Evolutionary conservation across 768 basidiomycete species (phyloP).

Genomic region (Tulasnella sp.): DNA sequence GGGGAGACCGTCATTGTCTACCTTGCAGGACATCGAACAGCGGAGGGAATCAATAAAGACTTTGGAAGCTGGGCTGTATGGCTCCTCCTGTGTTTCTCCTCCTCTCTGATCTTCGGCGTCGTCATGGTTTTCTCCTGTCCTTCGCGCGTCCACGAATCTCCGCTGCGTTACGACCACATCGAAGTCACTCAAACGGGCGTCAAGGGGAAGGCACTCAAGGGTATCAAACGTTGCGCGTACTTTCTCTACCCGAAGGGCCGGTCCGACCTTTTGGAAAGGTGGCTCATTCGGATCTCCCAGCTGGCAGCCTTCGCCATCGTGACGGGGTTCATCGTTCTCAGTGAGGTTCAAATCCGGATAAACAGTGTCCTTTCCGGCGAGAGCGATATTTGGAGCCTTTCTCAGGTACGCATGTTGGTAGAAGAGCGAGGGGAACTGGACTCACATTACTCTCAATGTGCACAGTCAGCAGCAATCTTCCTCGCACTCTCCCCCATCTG

Average conservation of each 20-base stretch:
- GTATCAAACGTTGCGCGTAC: background rate
- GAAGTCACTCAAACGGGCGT: background rate
- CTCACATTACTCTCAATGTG: background rate
- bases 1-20: background rate
- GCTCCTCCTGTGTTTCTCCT: conserved; percentile 8
- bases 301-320: background rate
- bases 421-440: background rate
- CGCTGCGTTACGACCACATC: background rate
- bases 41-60: conserved; percentile 1
- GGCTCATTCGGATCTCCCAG: background rate
- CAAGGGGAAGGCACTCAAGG: background rate
- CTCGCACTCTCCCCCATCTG: background rate
- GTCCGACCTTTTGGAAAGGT: background rate
- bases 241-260: background rate
- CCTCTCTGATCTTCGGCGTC: background rate
- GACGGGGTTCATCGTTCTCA: background rate
- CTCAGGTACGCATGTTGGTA: background rate
- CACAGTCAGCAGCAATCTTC: background rate
- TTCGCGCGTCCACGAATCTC: background rate
- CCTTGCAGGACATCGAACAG: background rate
- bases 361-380: background rate
- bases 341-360: background rate
- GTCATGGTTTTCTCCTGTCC: conserved; percentile 5
- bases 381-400: conserved; percentile 2
- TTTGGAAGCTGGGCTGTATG: conserved; percentile 4